Conservation (phyloP, 768 basidiomycete genomes). For the Candolleomyces aberdarensis region DNA sequence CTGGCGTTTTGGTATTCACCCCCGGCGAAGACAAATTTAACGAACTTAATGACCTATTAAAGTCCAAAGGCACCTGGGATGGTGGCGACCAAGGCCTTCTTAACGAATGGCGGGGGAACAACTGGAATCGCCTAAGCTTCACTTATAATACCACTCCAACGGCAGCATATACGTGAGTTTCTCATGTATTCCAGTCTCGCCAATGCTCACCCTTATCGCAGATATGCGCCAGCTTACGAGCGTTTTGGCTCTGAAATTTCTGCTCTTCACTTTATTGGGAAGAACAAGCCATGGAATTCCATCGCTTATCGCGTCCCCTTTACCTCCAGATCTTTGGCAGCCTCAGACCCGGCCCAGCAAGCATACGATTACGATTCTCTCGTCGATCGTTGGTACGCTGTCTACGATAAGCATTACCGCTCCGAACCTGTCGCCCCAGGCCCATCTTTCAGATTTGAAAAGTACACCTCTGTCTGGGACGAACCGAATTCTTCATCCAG, state of each 20-base stretch:
- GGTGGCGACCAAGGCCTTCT: constrained; percentile 98
- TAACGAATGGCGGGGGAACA: constrained; percentile 85
- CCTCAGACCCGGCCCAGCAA: constrained; percentile 32
- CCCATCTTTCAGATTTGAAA: constrained; percentile 57
- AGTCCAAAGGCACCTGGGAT: constrained; percentile 87
- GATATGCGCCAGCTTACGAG: constrained; percentile 95
- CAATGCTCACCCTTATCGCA: constrained; percentile 28
- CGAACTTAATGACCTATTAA: constrained; percentile 65
- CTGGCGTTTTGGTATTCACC: constrained; percentile 86
- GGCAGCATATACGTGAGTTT: constrained; percentile 88
- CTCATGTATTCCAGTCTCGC: constrained; percentile 17
- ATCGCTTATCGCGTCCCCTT: constrained; percentile 67
- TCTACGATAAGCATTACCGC: constrained; percentile 88
- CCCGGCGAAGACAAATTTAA: constrained; percentile 84
- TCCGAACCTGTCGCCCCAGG: constrained; percentile 43
- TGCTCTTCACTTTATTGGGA: constrained; percentile 91
- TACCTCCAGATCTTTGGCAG: constrained; percentile 23
- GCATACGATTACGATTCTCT: constrained; percentile 79
- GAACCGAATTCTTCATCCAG: constrained; percentile 23
- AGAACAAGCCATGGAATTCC: constrained; percentile 92
- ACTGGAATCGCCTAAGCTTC: constrained; percentile 96
- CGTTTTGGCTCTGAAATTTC: constrained; percentile 87
- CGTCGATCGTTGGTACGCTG: constrained; percentile 85
- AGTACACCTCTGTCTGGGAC: constrained; percentile 79
- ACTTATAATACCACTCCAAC: constrained; percentile 98